phyloP scores from a whole-genome alignment of 78 protist genomes.

The Polysphondylium violaceum region DNA sequence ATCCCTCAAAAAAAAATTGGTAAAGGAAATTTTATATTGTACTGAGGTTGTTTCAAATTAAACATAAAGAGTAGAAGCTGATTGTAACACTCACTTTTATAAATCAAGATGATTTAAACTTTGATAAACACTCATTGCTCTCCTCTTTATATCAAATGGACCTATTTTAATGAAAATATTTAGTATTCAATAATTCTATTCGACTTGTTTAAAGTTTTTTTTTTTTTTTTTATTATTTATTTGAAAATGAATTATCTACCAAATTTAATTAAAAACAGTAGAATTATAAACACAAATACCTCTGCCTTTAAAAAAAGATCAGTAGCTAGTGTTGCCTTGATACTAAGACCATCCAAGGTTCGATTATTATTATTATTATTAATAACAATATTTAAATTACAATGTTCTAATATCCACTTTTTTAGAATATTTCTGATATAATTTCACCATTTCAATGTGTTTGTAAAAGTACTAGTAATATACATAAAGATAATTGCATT shows the following conservation, averaged over 20 bases:
- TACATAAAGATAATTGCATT: conserved; percentile 7
- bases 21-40: no score
- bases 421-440: not conserved
- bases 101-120: no score
- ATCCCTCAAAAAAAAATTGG: no score
- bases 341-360: conserved; percentile 14
- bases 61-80: no score
- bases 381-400: not conserved
- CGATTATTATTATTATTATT: not conserved
- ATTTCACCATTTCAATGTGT: not conserved
- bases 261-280: conserved; percentile 3
- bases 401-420: not conserved
- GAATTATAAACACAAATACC: not conserved
- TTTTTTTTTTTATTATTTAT: not conserved
- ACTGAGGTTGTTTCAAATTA: no score
- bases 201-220: not conserved
- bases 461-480: not conserved
- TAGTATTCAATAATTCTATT: not conserved
- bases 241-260: conserved; percentile 4
- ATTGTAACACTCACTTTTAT: no score
- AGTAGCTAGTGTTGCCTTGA: conserved; percentile 11
- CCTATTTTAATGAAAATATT: no score
- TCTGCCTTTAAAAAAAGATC: not conserved
- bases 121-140: no score
- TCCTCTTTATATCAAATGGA: no score